Base-by-base conservation (phyloP, 805 yeast genomes). In the Saccharomyces mikatae region DNA sequence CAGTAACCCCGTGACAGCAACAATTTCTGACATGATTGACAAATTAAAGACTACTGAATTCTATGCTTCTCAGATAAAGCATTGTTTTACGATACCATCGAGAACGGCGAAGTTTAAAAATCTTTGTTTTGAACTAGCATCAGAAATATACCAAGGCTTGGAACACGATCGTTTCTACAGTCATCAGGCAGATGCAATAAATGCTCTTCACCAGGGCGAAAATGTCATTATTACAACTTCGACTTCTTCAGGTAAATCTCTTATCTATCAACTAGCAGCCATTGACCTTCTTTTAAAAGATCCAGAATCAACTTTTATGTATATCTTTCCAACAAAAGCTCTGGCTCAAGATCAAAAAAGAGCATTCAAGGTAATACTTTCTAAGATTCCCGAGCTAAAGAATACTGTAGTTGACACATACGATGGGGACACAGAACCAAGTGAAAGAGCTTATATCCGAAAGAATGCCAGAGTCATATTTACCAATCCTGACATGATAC, bases 321-420 rank as follows among this genome's bases (percentile, higher is more conserved):
- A 87, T 62, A 83, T 94, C 11, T 94, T 94, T 62, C 99, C 99
- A 1, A 94, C 99, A 0, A 94, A 94, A 65, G 99, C 99, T 0
- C 74, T 94, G 51, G 98, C 99, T 0, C 99, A 94, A 65, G 99
- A 94, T 74, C 99, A 94, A 69, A 85, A 85, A 62, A 75, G 96
- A 58, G 83, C 95, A n/a, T 72, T 94, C 53, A 76, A 77, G 50
- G 82, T 79, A 24, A 70, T 87, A 10, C 70, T 86, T 47, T 70
- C 76, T 5, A 71, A 71, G 41, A 76, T 87, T 50, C 81, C 82
- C 0, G 70, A 71, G 11, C 60, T 76, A 2, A 63, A 68, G 2
- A 73, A 74, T 17, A 72, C 84, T 0, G 68, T 78, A 1, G 87
- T 84, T 2, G 92, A 86, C 50, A 88, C 97, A 0, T 91, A 82